phyloP scores from a whole-genome alignment of 306 rosid genomes.

The Pyrus betulifolia region DNA sequence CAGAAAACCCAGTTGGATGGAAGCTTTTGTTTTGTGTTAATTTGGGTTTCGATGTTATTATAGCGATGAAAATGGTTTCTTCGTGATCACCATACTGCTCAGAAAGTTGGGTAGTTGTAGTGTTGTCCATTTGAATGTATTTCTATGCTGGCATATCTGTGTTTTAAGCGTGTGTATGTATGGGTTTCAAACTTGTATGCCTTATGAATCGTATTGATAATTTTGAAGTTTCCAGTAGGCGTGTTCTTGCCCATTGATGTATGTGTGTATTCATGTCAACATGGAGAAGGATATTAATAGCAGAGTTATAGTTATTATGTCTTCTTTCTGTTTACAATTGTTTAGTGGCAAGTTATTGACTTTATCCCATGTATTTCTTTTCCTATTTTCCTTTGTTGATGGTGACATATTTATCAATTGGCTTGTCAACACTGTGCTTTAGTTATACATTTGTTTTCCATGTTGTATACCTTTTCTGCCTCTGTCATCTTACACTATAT shows the following conservation, averaged over 20 bases:
- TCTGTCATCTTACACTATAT: not conserved
- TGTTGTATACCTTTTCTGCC: not conserved
- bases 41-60: not conserved
- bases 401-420: no score
- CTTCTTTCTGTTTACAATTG: not conserved
- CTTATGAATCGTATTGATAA: not conserved
- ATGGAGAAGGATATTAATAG: not conserved
- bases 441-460: not conserved
- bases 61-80: not conserved
- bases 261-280: not conserved
- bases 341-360: not conserved
- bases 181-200: not conserved
- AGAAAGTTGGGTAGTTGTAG: not conserved
- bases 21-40: not conserved
- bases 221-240: not conserved
- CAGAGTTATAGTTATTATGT: not conserved
- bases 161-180: not conserved
- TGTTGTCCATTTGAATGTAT: not conserved
- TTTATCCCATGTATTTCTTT: not conserved
- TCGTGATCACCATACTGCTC: not conserved
- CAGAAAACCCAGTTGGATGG: not conserved
- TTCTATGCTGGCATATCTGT: not conserved
- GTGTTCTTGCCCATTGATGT: not conserved
- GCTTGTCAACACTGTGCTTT: not conserved
- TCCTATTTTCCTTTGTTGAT: no score